Percentiles rank a stretch among this genome's conserved stretches.
These are phyloP conservation scores for Paraphoma sp. DNA, from an alignment of 2,329 filamentous ascomycete species.

Conservation along the genomic window DNA sequence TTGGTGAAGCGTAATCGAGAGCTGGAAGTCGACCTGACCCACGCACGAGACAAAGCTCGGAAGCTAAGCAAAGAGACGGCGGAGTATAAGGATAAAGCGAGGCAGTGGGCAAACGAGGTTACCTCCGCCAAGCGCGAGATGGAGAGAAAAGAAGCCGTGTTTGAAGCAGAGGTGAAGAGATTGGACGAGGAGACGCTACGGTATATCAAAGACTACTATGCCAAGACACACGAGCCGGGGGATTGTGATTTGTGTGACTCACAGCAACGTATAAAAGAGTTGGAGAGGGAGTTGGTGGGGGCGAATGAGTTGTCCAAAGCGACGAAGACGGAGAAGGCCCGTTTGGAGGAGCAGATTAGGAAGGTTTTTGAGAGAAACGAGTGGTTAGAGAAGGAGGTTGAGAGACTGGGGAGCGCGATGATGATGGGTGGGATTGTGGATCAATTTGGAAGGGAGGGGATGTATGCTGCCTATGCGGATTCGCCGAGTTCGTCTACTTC, in stretches of 20 bases:
- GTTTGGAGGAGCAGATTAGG: neutral
- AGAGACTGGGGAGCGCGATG: neutral
- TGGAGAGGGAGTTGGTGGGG: constrained; percentile 3
- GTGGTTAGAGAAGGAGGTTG: constrained; percentile 1
- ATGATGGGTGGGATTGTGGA: neutral
- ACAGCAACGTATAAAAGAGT: constrained; percentile 5
- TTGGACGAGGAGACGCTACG: constrained; percentile 4
- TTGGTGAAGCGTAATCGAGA: neutral
- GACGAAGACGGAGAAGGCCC: constrained; percentile 2
- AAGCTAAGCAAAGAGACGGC: too few relatives aligned
- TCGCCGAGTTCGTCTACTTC: neutral
- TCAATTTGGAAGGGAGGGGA: neutral
- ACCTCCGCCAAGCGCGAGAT: neutral
- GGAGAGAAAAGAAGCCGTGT: neutral
- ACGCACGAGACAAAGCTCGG: too few relatives aligned
- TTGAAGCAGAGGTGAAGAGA: neutral
- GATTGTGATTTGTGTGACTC: constrained; percentile 9
- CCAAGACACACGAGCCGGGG: constrained; percentile 7
- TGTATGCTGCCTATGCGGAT: neutral
- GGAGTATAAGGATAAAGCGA: too few relatives aligned
- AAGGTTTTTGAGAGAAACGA: neutral
- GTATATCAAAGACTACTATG: constrained; percentile 17
- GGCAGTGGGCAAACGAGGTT: neutral
- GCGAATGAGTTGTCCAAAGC: neutral
- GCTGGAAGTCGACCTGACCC: too few relatives aligned